Evolutionary conservation across 805 yeast genomes (phyloP), one percentile per base, ranked within the genome.

Genomic region (Starmerella riodocensis): DNA sequence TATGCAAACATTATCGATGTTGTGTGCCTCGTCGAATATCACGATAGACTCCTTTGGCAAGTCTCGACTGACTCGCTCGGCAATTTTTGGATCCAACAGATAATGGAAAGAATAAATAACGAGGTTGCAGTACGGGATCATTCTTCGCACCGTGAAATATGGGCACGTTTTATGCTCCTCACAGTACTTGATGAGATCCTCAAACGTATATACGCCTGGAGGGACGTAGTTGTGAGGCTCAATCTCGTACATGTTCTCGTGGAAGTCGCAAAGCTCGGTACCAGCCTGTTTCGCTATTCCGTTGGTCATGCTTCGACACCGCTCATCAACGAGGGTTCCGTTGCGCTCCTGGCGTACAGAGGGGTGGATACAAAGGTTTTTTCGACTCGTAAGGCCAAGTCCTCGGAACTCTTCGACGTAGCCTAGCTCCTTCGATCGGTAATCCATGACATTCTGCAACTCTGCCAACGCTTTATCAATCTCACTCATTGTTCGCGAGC

Each of bases 401-500:
- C 97, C 99, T 48, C 96, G 66, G 57, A 91, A 91, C 40, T 85
- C 93, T 58, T 91, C 98, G 18, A 65, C 78, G 52, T 70, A 74
- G 0, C 97, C 97, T 36, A 91, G 65, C 54, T 83, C 94, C 35
- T 74, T 67, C 2, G 85, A 61, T 49, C 99, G 70, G 56, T 71
- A 91, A 40, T 74, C 82, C 97, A 91, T 91, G 52, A 91, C 67
- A 40, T 73, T 75, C 46, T 81, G 76, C 65, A 91, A 67, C 64
- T 91, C 99, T 6, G 88, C 83, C 55, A 91, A 64, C 0, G 98
- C 96, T 62, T 91, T 91, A 62, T 91, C 98, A 57, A 91, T 91
- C 63, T 91, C 99, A 9, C 96, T 83, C 97, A 91, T 91, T 25
- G 99, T 91, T 70, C 99, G 97, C 4, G 98, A 91, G 60, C 99